phyloP scores from a whole-genome alignment of 2,329 filamentous ascomycete genomes.

The Gnomoniopsis sp. region DNA sequence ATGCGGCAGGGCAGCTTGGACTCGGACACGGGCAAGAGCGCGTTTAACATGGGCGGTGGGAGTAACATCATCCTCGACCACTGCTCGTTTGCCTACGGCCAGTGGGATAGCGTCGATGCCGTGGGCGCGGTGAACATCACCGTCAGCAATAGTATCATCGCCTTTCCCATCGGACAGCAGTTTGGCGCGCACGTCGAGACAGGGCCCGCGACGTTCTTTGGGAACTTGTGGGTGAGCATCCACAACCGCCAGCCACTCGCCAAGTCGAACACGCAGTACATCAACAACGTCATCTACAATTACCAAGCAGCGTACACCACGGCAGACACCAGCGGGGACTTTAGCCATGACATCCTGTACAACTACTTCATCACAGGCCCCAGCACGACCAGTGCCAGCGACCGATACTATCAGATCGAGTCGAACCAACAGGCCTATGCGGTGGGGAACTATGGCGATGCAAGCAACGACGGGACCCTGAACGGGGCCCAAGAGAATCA shows the following conservation, averaged over 20 bases:
- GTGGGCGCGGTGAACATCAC: constrained; percentile 37
- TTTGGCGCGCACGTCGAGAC: constrained; percentile 41
- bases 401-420: constrained; percentile 39
- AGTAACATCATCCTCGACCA: constrained; percentile 44
- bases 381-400: constrained; percentile 32
- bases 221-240: constrained; percentile 44
- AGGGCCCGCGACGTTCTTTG: constrained; percentile 36
- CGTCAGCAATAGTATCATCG: constrained; percentile 42
- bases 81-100: constrained; percentile 38
- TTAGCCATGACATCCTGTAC: constrained; percentile 34
- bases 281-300: constrained; percentile 45
- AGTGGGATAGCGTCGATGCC: constrained; percentile 39
- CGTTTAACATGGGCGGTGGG: constrained; percentile 38
- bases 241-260: constrained; percentile 44
- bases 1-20: constrained; percentile 38
- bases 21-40: constrained; percentile 39
- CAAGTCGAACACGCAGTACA: constrained; percentile 41
- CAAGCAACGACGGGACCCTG: constrained; percentile 18
- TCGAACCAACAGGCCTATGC: constrained; percentile 40
- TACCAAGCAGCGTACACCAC: constrained; percentile 36
- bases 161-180: constrained; percentile 39
- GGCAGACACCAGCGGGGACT: constrained; percentile 18
- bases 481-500: constrained; percentile 16
- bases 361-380: constrained; percentile 45
- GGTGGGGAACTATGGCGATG: constrained; percentile 37